Base-by-base conservation (phyloP, 2,329 filamentous ascomycete genomes). In the Ceratocystis colombiana region DNA sequence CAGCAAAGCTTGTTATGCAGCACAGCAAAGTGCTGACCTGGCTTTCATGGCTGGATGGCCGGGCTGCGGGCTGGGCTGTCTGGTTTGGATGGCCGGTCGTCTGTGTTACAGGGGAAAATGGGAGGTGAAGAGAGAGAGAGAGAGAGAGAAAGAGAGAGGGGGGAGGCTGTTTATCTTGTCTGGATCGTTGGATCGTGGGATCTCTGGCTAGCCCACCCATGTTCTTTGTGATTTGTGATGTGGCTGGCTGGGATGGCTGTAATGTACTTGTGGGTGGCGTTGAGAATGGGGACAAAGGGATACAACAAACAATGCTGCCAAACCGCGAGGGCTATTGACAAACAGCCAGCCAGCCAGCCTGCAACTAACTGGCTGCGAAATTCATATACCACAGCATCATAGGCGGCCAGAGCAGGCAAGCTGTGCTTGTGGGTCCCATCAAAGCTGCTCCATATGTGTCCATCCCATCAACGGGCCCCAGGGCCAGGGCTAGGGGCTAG, bases 1-100 rank as follows among this genome's bases (percentile, higher is more conserved):
- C 48, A 53, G 25, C 22, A 53, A 53, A 28, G 48, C 17, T 25
- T 53, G 15, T 10, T 22, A 53, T 53, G 48, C 48, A 28, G 48
- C 48, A 53, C 48, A 53, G 48, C 48, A 53, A 53, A 53, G 48
- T 53, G 48, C 48, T 53, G 48, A 53, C 48, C 48, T 53, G 48
- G 48, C 48, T 41, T 41, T 41, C 37, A 41, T 41, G 37, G 37
- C 37, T 41, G 37, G 37, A 41, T 41, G 37, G 10, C 37, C 37
- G 37, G 37, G 37, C 37, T 41, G 37, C 37, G 37, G 37, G 37
- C 37, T 41, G 37, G 37, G 10, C 37, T 41, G 37, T 41, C 33
- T 41, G 57, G 46, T 20, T 50, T 59, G 53, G 15, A 25, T 17
- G 22, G 55, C 55, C 55, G 28, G 25, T 30, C 15, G 28, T 30